phyloP scores from a whole-genome alignment of 2,329 filamentous ascomycete species.

The Xylaria multiplex region DNA sequence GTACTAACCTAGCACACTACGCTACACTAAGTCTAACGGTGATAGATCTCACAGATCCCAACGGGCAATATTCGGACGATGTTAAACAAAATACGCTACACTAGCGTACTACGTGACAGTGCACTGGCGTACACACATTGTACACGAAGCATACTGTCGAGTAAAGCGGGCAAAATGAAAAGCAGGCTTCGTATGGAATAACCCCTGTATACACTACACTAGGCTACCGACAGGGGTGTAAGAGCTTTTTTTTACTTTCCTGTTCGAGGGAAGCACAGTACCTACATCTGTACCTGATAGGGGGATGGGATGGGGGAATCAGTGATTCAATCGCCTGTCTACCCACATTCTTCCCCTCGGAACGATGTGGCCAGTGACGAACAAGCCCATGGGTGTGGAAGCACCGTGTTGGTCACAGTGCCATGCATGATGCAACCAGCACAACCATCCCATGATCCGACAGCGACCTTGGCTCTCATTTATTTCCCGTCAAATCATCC shows the following conservation, averaged over 20 bases:
- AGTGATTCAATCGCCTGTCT: slow-evolving; percentile 2
- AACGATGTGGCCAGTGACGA: slow-evolving; percentile 24
- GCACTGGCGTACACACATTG: not conserved
- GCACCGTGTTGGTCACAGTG: slow-evolving; percentile 35
- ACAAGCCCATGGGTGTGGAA: slow-evolving; percentile 33
- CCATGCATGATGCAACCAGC: slow-evolving; percentile 21
- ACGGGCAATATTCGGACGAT: slow-evolving; percentile 6
- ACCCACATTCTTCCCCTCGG: slow-evolving; percentile 24
- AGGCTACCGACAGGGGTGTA: slow-evolving; percentile 20
- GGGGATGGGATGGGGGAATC: slow-evolving; percentile 36
- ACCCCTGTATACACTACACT: not conserved
- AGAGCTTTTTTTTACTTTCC: slow-evolving; percentile 28
- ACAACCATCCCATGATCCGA: slow-evolving; percentile 31
- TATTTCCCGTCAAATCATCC: slow-evolving; percentile 32
- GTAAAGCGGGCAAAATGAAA: slow-evolving; percentile 30
- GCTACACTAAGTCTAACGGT: not conserved
- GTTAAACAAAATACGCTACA: not conserved
- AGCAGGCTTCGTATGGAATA: slow-evolving; percentile 32
- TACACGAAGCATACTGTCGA: not conserved
- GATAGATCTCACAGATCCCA: slow-evolving; percentile 27
- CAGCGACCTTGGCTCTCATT: not conserved
- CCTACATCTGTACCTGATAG: slow-evolving; percentile 28
- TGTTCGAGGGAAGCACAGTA: slow-evolving; percentile 24
- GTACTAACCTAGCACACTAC: no score
- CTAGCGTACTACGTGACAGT: not conserved